Percentiles rank a stretch among this genome's conserved stretches.
phyloP scores from a whole-genome alignment of 192 early-diverging fungal species.

The Entophlyctis luteolus region DNA sequence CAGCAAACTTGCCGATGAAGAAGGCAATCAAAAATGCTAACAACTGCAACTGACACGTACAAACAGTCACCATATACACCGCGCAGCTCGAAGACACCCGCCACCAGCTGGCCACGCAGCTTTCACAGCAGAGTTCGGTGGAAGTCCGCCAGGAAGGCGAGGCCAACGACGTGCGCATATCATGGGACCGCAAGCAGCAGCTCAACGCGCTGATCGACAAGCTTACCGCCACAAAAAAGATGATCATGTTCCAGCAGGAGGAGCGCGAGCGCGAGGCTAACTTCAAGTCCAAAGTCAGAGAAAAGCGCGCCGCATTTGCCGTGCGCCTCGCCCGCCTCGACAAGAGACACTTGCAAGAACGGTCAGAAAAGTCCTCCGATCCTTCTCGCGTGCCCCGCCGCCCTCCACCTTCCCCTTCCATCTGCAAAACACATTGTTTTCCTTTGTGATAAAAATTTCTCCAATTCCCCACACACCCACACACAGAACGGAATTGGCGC shows the following conservation, averaged over 20 bases:
- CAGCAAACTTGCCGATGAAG: slow-evolving; percentile 25
- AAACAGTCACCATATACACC: slow-evolving; percentile 10
- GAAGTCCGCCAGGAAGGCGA: slow-evolving; percentile 8
- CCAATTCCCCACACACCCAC: no score
- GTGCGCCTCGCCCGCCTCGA: slow-evolving; percentile 14
- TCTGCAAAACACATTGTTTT: background rate
- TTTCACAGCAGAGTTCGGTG: slow-evolving; percentile 10
- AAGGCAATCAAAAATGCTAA: slow-evolving; percentile 3
- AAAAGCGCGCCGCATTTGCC: slow-evolving; percentile 22
- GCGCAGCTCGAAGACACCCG: slow-evolving; percentile 21
- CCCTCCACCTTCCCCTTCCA: background rate
- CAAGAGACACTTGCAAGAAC: slow-evolving; percentile 9
- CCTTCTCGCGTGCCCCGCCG: background rate
- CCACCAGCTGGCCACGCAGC: slow-evolving; percentile 15
- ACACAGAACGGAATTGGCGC: slow-evolving; percentile 18
- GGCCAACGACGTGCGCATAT: slow-evolving; percentile 13
- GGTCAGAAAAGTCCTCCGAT: no score
- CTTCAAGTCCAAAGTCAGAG: slow-evolving; percentile 12
- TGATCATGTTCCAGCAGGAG: slow-evolving; percentile 28
- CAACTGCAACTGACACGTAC: background rate
- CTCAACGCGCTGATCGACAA: slow-evolving; percentile 23
- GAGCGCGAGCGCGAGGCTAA: slow-evolving; percentile 1
- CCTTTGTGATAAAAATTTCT: background rate
- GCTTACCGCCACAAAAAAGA: slow-evolving; percentile 16
- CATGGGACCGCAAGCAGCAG: slow-evolving; percentile 19